A percentile compares a stretch with the other conserved stretches of the same genome.
Evolutionary conservation across 148 eudicot genomes (phyloP).

Genomic region (Gaultheria prostrata): DNA sequence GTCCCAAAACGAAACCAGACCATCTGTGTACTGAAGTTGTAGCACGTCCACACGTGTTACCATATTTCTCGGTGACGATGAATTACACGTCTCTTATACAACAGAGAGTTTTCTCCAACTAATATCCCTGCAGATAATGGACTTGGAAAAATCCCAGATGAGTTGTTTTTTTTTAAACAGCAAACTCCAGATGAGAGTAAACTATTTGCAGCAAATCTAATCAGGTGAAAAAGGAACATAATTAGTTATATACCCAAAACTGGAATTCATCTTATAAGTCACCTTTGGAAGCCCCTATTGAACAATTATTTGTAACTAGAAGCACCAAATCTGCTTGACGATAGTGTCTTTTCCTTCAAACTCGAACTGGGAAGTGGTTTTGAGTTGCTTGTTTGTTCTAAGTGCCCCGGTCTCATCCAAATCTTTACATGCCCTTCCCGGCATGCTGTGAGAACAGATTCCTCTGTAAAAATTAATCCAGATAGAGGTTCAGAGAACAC

Average conservation of each 20-base stretch:
- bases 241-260: constrained; percentile 11
- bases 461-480: constrained; percentile 33
- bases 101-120: constrained; percentile 5
- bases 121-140: constrained; percentile 1
- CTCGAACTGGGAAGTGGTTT: constrained; percentile 20
- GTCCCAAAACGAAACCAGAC: constrained; percentile 4
- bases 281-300: constrained; percentile 1
- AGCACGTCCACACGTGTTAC: not conserved
- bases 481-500: constrained; percentile 39
- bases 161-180: too few relatives aligned
- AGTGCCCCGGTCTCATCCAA: constrained; percentile 36
- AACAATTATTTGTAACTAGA: constrained; percentile 24
- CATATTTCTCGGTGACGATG: not conserved
- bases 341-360: constrained; percentile 25
- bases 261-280: constrained; percentile 9
- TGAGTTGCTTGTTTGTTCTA: constrained; percentile 27
- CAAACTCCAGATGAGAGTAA: not conserved
- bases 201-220: constrained; percentile 14
- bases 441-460: constrained; percentile 37
- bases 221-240: not conserved
- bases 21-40: not conserved
- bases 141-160: not conserved
- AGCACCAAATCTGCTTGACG: constrained; percentile 17
- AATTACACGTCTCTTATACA: constrained; percentile 20
- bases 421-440: constrained; percentile 40